Base-by-base conservation (phyloP, 768 basidiomycete species). In the Cystobasidiopsis lactophilus region DNA sequence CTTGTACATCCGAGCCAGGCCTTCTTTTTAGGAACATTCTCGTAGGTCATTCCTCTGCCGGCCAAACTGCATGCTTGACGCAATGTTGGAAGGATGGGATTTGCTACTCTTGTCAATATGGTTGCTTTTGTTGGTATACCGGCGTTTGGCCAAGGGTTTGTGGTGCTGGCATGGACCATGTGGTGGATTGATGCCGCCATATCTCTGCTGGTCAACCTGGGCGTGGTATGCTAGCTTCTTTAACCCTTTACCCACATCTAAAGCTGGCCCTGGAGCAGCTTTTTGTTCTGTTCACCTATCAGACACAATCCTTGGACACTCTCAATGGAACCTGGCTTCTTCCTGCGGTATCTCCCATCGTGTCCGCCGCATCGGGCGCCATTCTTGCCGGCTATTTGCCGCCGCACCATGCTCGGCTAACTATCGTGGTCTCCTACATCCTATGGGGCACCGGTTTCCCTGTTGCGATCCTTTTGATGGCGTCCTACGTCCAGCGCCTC, bases 271-370 rank as follows among this genome's bases (percentile, higher is more conserved):
- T n/a, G n/a, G n/a, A n/a, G n/a, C n/a, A n/a, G n/a, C 54, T 57
- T 0, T 47, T 38, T 43, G 23, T 52, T 27, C 52, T 58, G 50
- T 56, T 53, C 45, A 60, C 57, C 1, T 16, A 35, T n/a, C 59
- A 60, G 19, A 48, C 33, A 9, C 50, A 58, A 23, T 29, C 29
- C 2, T 26, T 49, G 4, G 59, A 57, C 16, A 40, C 48, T 4
- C 51, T 60, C 51, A 60, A 56, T 0, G 59, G 56, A 2, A 52
- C 55, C 1, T 60, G 56, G 59, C 35, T 60, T 0, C 59, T 57
- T 0, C 59, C 59, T 9, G 44, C 57, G 40, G 58, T 50, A 49
- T 7, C 24, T 50, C 27, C 26, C 3, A 43, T 55, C n/a, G 59
- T 52, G 7, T 45, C 57, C 26, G 55, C 56, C 5, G 31, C 51